A percentile compares a stretch with the other conserved stretches of the same genome.
Conservation (phyloP, 1,284 basidiomycete genomes). For the Malassezia vespertilionis region DNA sequence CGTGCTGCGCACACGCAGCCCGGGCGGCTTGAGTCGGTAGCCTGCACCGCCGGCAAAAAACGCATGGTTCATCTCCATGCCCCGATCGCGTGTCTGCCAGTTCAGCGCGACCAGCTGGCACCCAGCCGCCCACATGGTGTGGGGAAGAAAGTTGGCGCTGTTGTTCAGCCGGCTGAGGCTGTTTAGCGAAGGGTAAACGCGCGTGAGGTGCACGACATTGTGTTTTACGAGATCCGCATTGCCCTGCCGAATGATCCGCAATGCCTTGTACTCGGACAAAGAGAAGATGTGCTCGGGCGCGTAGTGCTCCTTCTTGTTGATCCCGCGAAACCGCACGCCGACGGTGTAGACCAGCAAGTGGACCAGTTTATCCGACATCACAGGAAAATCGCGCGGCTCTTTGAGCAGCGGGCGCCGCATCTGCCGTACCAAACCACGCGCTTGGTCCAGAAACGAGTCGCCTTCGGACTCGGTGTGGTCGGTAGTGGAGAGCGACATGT, state of each 20-base stretch:
- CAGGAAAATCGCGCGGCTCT: not conserved
- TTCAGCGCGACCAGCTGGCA: conserved; percentile 92
- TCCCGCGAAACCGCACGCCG: conserved; percentile 84
- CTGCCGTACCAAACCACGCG: conserved; percentile 27
- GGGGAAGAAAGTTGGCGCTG: conserved; percentile 70
- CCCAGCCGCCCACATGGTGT: conserved; percentile 78
- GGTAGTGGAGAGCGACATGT: conserved; percentile 9
- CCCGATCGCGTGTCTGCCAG: conserved; percentile 68
- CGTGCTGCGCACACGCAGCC: conserved; percentile 56
- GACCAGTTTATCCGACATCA: conserved; percentile 64
- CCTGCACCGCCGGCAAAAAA: conserved; percentile 87
- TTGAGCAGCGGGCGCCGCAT: conserved; percentile 11
- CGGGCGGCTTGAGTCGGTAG: conserved; percentile 78
- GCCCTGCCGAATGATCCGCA: conserved; percentile 28
- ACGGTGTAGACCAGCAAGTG: conserved; percentile 83
- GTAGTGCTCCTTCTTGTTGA: conserved; percentile 81
- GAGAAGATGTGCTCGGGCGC: conserved; percentile 82
- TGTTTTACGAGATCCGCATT: conserved; percentile 70
- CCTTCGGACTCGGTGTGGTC: conserved; percentile 21
- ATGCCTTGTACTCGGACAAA: conserved; percentile 62
- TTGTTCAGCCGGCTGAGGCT: conserved; percentile 45
- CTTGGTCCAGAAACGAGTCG: conserved; percentile 21
- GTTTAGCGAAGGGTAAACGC: conserved; percentile 79
- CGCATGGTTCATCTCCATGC: conserved; percentile 76
- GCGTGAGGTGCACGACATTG: conserved; percentile 69